These are phyloP conservation scores for Umbelopsis isabellina DNA, from an alignment of 192 early-diverging fungal species.

Conservation along the genomic window DNA sequence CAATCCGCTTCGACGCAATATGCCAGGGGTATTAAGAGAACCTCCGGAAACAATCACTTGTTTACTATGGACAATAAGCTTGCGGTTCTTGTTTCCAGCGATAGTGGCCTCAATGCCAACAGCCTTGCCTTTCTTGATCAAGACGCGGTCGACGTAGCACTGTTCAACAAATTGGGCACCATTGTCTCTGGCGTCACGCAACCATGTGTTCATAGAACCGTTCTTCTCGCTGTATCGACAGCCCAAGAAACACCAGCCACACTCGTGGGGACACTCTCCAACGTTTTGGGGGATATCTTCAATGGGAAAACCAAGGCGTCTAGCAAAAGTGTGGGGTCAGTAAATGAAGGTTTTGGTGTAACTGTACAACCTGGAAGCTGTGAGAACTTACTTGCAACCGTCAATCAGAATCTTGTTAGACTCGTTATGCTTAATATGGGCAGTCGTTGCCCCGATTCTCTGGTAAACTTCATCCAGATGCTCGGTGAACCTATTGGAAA, in stretches of 20 bases:
- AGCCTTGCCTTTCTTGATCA: constrained; percentile 57
- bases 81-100: constrained; percentile 29
- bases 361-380: neutral
- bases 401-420: constrained; percentile 67
- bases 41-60: constrained; percentile 67
- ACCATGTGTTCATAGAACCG: constrained; percentile 64
- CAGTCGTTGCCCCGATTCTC: constrained; percentile 58
- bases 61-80: constrained; percentile 50
- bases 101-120: constrained; percentile 52
- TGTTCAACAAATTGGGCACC: constrained; percentile 66
- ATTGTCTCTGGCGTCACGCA: constrained; percentile 65
- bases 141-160: constrained; percentile 56
- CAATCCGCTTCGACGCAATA: constrained; percentile 67
- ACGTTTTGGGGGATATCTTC: constrained; percentile 73
- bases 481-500: constrained; percentile 47
- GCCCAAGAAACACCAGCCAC: constrained; percentile 70
- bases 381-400: constrained; percentile 57
- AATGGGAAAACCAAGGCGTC: constrained; percentile 58
- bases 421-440: constrained; percentile 62
- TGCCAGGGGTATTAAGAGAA: constrained; percentile 65
- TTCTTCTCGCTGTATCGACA: constrained; percentile 77
- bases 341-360: neutral
- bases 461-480: constrained; percentile 58
- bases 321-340: constrained; percentile 15
- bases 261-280: constrained; percentile 51